Evolutionary conservation across 768 basidiomycete genomes (phyloP).

Genomic region (Xanthoconium stramineum): DNA sequence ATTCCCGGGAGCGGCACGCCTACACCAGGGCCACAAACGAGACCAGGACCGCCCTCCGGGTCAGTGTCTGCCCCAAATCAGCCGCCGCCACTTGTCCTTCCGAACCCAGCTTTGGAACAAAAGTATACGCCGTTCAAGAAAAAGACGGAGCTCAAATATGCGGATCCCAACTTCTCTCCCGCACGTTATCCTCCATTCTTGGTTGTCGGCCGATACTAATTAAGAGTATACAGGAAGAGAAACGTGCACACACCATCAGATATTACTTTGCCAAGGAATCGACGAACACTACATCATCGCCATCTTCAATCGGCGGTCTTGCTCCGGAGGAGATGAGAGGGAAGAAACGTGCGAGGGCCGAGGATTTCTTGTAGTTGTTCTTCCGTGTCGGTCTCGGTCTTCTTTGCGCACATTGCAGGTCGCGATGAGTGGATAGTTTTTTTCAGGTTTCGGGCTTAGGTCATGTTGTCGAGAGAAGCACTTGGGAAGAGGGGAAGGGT

Average conservation of each 20-base stretch:
- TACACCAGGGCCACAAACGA: slow-evolving; percentile 9
- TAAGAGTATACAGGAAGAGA: slow-evolving; percentile 61
- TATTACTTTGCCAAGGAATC: slow-evolving; percentile 55
- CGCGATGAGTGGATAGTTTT: slow-evolving; percentile 30
- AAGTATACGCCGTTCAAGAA: slow-evolving; percentile 76
- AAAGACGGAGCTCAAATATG: slow-evolving; percentile 66
- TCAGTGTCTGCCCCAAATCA: slow-evolving; percentile 24
- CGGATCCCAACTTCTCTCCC: slow-evolving; percentile 75
- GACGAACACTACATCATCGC: slow-evolving; percentile 19
- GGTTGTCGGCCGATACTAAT: neutral
- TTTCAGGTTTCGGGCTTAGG: slow-evolving; percentile 27
- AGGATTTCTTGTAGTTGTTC: slow-evolving; percentile 66
- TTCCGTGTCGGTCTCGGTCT: slow-evolving; percentile 29
- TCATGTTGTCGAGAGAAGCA: slow-evolving; percentile 14
- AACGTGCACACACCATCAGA: slow-evolving; percentile 59
- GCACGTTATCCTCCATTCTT: slow-evolving; percentile 39
- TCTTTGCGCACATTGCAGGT: slow-evolving; percentile 26
- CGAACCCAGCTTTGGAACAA: slow-evolving; percentile 57
- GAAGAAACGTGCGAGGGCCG: slow-evolving; percentile 82
- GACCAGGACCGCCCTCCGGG: slow-evolving; percentile 16
- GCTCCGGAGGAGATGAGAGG: slow-evolving; percentile 62
- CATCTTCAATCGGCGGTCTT: slow-evolving; percentile 28
- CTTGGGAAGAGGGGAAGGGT: neutral
- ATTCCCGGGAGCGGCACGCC: slow-evolving; percentile 26
- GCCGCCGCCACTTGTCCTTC: slow-evolving; percentile 40